These are phyloP conservation scores for Emmonsiellopsis sp. DNA, from an alignment of 2,329 filamentous ascomycete genomes.

Conservation along the genomic window DNA sequence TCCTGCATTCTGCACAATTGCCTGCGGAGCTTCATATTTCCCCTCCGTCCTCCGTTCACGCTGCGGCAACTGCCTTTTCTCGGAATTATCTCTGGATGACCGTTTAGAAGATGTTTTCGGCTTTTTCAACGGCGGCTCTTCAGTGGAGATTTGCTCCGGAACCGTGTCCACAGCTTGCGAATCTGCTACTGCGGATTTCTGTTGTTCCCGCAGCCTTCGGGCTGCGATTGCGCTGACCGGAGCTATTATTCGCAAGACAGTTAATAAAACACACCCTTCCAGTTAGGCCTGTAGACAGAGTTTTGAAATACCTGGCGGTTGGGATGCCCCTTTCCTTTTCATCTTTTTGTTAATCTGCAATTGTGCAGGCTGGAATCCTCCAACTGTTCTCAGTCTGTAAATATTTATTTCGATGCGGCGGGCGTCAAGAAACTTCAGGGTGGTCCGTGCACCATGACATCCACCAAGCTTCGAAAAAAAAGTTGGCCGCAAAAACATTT, in stretches of 20 bases:
- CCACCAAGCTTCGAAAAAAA: background rate
- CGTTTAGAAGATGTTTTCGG: conserved; percentile 19
- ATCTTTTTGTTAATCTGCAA: background rate
- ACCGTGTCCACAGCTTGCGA: conserved; percentile 16
- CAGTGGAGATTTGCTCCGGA: conserved; percentile 11
- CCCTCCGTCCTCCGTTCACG: background rate
- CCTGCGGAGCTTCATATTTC: background rate
- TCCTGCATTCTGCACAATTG: conserved; percentile 12
- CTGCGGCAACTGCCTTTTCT: conserved; percentile 4
- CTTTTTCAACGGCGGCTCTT: conserved; percentile 27
- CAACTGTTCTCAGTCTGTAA: too few relatives aligned
- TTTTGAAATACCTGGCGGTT: conserved; percentile 5
- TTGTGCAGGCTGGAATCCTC: too few relatives aligned
- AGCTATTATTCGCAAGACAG: conserved; percentile 1
- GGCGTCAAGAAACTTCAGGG: background rate
- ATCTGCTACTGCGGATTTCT: conserved; percentile 14
- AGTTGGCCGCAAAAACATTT: conserved; percentile 5
- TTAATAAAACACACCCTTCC: background rate
- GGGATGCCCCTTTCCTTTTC: conserved; percentile 8
- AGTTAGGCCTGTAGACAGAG: background rate
- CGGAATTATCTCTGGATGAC: conserved; percentile 5
- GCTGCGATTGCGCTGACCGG: conserved; percentile 34
- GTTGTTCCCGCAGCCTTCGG: conserved; percentile 28
- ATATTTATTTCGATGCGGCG: background rate
- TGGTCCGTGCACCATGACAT: conserved; percentile 5